phyloP scores from a whole-genome alignment of 2,329 filamentous ascomycete genomes.

The Ophiostoma perfectum region DNA sequence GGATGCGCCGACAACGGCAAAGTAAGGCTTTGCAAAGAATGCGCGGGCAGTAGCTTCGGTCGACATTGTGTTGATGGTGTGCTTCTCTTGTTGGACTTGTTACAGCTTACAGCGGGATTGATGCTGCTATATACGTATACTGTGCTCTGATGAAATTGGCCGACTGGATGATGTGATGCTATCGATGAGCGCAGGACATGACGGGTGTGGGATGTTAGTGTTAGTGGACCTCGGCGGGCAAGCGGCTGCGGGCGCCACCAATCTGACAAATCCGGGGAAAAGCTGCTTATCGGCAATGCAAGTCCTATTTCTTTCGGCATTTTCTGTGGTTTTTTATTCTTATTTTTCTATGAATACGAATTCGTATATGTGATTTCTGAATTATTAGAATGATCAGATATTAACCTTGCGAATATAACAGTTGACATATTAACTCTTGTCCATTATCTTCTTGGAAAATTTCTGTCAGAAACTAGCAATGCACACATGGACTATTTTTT shows the following conservation, averaged over 20 bases:
- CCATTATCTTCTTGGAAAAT: too few species aligned
- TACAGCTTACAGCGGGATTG: too few species aligned
- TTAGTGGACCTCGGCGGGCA: constrained; percentile 11
- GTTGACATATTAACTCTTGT: not conserved
- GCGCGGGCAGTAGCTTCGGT: constrained; percentile 67
- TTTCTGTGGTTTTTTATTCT: not conserved
- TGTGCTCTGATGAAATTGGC: not conserved
- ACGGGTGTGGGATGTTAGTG: constrained; percentile 12
- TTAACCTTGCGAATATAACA: too few species aligned
- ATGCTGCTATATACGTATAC: not conserved
- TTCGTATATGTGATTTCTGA: too few species aligned
- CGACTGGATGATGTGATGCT: constrained; percentile 1
- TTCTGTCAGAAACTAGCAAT: too few species aligned
- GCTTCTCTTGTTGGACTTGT: not conserved
- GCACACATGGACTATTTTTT: too few species aligned
- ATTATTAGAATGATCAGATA: too few species aligned
- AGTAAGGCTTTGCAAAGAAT: constrained; percentile 75
- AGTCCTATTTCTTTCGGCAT: not conserved
- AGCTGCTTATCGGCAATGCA: not conserved
- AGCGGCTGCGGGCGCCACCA: constrained; percentile 5
- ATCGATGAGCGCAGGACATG: not conserved
- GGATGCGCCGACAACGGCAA: constrained; percentile 86
- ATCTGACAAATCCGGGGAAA: constrained; percentile 17
- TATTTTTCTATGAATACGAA: not conserved
- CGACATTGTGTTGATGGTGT: constrained; percentile 28